Evolutionary conservation across 1,139 yeast genomes (phyloP).

Genomic region (Suhomyces choctaworum): DNA sequence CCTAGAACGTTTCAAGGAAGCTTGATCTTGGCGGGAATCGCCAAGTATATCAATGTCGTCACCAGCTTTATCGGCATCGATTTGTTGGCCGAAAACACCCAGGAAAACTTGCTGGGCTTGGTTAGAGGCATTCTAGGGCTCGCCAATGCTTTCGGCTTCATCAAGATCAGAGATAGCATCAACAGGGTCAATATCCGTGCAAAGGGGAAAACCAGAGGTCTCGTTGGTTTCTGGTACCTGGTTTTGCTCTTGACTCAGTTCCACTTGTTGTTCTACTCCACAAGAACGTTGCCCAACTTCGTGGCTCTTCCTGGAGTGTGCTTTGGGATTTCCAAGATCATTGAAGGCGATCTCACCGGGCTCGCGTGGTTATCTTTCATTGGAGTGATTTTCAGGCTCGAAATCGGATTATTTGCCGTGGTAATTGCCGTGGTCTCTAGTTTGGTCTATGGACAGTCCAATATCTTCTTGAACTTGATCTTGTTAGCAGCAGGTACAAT

Average conservation of each 20-base stretch:
- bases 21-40: constrained; percentile 48
- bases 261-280: constrained; percentile 73
- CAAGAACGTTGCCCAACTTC: constrained; percentile 86
- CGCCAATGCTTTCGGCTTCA: constrained; percentile 39
- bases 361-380: constrained; percentile 60
- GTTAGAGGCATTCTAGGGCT: constrained; percentile 58
- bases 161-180: constrained; percentile 28
- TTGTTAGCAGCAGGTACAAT: constrained; percentile 54
- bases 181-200: constrained; percentile 23
- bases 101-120: constrained; percentile 47
- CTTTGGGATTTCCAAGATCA: constrained; percentile 50
- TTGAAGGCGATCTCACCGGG: constrained; percentile 55
- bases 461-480: constrained; percentile 35
- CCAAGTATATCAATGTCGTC: constrained; percentile 31
- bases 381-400: constrained; percentile 72
- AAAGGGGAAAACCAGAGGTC: constrained; percentile 20
- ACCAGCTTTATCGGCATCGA: constrained; percentile 21
- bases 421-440: constrained; percentile 46
- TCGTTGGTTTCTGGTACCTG: constrained; percentile 58
- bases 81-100: constrained; percentile 26
- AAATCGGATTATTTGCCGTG: constrained; percentile 60
- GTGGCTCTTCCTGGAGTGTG: constrained; percentile 76
- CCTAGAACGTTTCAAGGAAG: constrained; percentile 86
- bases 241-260: constrained; percentile 66
- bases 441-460: constrained; percentile 46